These are phyloP conservation scores for Haplosporangium sp. DNA, from an alignment of 371 early-diverging fungal species.

Conservation along the genomic window DNA sequence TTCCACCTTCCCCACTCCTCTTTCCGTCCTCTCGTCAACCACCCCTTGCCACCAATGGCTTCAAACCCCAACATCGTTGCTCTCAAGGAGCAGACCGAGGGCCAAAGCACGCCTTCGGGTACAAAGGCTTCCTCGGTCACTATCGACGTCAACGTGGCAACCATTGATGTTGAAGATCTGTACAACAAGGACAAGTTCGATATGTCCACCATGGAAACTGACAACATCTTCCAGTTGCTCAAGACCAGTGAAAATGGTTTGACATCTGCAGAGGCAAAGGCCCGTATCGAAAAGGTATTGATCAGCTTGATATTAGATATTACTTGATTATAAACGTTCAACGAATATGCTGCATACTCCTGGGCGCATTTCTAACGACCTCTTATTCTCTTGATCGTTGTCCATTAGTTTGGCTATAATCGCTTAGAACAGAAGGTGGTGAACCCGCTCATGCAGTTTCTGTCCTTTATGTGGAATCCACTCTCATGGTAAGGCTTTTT, in stretches of 20 bases:
- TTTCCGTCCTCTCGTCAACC: constrained; percentile 20
- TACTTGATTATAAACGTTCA: no score
- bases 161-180: constrained; percentile 77
- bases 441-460: constrained; percentile 84
- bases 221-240: constrained; percentile 71
- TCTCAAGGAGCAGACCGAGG: constrained; percentile 20
- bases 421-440: constrained; percentile 78
- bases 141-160: constrained; percentile 66
- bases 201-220: constrained; percentile 81
- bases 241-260: constrained; percentile 72
- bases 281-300: constrained; percentile 68
- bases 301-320: neutral
- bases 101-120: constrained; percentile 10
- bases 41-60: neutral
- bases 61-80: constrained; percentile 12
- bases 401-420: constrained; percentile 71
- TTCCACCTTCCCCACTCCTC: neutral
- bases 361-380: neutral
- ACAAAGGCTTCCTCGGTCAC: constrained; percentile 47
- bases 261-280: constrained; percentile 69
- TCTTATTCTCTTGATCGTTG: neutral
- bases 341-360: neutral
- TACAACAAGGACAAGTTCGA: constrained; percentile 87
- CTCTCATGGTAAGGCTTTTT: constrained; percentile 66
- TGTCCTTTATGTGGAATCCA: constrained; percentile 87